Conservation (phyloP, 306 rosid genomes). For the Quillaja saponaria region DNA sequence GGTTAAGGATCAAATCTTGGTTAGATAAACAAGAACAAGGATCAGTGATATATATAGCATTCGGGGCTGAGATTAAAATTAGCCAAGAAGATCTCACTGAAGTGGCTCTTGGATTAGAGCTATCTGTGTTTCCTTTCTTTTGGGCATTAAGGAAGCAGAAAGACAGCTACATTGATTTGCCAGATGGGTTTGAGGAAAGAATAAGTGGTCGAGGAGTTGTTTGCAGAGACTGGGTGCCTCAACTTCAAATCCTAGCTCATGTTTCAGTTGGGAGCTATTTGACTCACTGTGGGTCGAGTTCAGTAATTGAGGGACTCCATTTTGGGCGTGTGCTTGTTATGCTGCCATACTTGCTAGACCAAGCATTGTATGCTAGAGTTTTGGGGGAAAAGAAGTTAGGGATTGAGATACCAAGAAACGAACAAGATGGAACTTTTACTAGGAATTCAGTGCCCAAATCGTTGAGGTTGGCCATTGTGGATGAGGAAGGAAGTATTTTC, state of each 20-base stretch:
- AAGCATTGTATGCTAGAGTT: conserved; percentile 29
- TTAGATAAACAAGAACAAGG: no score
- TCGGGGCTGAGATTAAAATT: no score
- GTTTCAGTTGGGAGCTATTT: conserved; percentile 28
- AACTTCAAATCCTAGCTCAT: conserved; percentile 29
- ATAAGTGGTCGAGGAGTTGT: conserved; percentile 29
- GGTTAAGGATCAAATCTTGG: no score
- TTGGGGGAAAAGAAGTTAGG: conserved; percentile 46
- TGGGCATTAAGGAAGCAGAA: no score
- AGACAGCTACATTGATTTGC: no score
- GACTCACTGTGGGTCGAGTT: conserved; percentile 40
- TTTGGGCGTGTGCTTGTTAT: conserved; percentile 20
- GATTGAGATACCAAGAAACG: conserved; percentile 29
- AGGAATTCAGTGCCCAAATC: conserved; percentile 38
- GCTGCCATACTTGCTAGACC: conserved; percentile 27
- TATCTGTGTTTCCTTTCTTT: no score
- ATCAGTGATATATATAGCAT: no score
- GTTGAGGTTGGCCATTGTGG: conserved; percentile 26
- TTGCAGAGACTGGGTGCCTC: conserved; percentile 33
- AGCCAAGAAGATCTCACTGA: no score
- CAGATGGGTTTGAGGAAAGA: conserved; percentile 39
- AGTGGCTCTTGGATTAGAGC: no score
- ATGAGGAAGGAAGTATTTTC: conserved; percentile 38
- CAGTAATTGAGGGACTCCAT: conserved; percentile 28
- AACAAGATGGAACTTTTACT: conserved; percentile 37